Conservation (phyloP, 2,329 filamentous ascomycete genomes). For the Pseudogymnoascus sp. region DNA sequence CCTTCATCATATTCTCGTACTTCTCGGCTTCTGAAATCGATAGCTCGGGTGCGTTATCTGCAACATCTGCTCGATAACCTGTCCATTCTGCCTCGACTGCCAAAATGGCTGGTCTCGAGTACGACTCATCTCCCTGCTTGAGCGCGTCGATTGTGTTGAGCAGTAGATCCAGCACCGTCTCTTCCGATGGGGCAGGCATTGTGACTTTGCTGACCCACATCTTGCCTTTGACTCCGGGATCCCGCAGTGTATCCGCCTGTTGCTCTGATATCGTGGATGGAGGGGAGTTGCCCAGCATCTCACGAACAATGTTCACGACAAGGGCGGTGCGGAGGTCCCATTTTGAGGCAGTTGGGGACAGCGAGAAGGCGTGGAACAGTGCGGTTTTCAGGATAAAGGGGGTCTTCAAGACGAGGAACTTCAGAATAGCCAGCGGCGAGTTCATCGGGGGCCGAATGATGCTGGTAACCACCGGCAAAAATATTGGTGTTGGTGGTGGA, state of each 20-base stretch:
- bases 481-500: neutral
- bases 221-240: conserved; percentile 63
- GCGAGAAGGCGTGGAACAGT: conserved; percentile 53
- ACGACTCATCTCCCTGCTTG: conserved; percentile 26
- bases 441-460: conserved; percentile 28
- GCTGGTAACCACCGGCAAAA: neutral
- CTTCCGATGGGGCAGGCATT: conserved; percentile 48
- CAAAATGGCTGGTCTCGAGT: conserved; percentile 42
- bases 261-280: conserved; percentile 43
- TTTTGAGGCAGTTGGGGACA: conserved; percentile 64
- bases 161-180: conserved; percentile 49
- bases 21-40: conserved; percentile 53
- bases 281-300: conserved; percentile 39
- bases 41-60: conserved; percentile 42
- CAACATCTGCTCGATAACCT: conserved; percentile 52
- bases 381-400: conserved; percentile 56
- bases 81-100: conserved; percentile 69
- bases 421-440: conserved; percentile 19
- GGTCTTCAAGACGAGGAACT: conserved; percentile 39
- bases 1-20: conserved; percentile 58
- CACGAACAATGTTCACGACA: conserved; percentile 60
- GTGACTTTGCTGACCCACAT: conserved; percentile 73
- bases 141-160: conserved; percentile 49
- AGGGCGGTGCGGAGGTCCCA: conserved; percentile 72
- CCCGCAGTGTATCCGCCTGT: conserved; percentile 55